Evolutionary conservation across 1,284 basidiomycete species (phyloP).

Genomic region (Cryptococcus deneoformans): DNA sequence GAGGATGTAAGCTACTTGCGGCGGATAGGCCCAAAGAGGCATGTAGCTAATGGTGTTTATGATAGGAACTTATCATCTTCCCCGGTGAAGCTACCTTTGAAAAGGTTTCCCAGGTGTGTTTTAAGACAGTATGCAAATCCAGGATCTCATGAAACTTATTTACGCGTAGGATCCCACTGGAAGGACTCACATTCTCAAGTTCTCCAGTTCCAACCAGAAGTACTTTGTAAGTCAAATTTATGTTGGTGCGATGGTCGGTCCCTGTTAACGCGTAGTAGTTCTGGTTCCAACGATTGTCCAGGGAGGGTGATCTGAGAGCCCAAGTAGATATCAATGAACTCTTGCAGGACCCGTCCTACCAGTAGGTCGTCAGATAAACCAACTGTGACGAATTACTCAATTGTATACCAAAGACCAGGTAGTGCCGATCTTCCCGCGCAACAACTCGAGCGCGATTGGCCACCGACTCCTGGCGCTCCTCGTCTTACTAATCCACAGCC

Average conservation of each 20-base stretch:
- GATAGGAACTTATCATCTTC: slow-evolving; percentile 47
- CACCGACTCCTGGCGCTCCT: slow-evolving; percentile 30
- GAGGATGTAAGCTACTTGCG: slow-evolving; percentile 37
- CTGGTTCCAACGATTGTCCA: slow-evolving; percentile 45
- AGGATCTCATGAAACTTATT: not conserved
- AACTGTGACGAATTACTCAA: slow-evolving; percentile 1
- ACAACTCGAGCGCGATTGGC: slow-evolving; percentile 17
- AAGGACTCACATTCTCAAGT: slow-evolving; percentile 46
- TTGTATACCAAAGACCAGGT: slow-evolving; percentile 18
- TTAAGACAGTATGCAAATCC: not conserved
- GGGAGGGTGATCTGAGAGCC: slow-evolving; percentile 29
- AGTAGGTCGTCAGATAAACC: slow-evolving; percentile 17
- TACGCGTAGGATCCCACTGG: slow-evolving; percentile 36
- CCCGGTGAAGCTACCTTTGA: slow-evolving; percentile 48
- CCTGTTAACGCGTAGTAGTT: slow-evolving; percentile 24
- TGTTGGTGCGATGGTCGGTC: not conserved
- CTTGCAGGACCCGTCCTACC: slow-evolving; percentile 41
- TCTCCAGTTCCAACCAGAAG: slow-evolving; percentile 43
- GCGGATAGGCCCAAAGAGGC: not conserved
- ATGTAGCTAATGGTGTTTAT: not conserved
- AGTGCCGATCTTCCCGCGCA: slow-evolving; percentile 17
- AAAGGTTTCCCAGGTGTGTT: slow-evolving; percentile 36
- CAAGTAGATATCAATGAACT: slow-evolving; percentile 42
- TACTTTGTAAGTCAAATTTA: slow-evolving; percentile 35
- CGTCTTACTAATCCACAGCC: slow-evolving; percentile 23